Conservation (phyloP, 345 rosid species). For the Euclidium syriacum region DNA sequence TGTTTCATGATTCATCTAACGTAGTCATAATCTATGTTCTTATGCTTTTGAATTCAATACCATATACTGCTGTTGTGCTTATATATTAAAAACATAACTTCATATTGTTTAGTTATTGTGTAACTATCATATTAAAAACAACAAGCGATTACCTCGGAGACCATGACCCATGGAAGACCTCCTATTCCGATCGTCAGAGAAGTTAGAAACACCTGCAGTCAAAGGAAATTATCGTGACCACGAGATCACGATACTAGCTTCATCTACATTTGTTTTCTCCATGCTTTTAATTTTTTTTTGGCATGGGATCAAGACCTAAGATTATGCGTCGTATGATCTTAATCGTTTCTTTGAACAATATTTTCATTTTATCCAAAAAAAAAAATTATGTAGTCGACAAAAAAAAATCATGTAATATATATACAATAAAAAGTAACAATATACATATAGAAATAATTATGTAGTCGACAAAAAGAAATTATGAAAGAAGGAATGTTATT, state of each 20-base stretch:
- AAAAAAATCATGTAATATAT: no score
- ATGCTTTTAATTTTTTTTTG: no score
- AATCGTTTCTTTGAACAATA: no score
- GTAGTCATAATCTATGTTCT: background rate
- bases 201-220: conserved; percentile 35
- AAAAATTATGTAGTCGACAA: no score
- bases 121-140: background rate
- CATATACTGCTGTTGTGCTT: background rate
- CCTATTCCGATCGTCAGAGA: conserved; percentile 64
- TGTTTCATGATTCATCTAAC: background rate
- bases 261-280: no score
- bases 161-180: conserved; percentile 76
- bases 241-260: no score
- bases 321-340: no score
- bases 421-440: no score
- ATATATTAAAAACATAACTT: background rate
- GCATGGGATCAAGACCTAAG: no score
- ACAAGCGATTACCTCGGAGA: conserved; percentile 60
- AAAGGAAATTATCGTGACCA: no score
- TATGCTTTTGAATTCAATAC: background rate
- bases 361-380: no score
- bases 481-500: no score
- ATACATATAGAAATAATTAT: background rate
- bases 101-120: background rate
- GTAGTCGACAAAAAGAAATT: background rate